A percentile compares a stretch with the other conserved stretches of the same genome.
Conservation (phyloP, 345 rosid genomes). For the Atalantia buxifolia region DNA sequence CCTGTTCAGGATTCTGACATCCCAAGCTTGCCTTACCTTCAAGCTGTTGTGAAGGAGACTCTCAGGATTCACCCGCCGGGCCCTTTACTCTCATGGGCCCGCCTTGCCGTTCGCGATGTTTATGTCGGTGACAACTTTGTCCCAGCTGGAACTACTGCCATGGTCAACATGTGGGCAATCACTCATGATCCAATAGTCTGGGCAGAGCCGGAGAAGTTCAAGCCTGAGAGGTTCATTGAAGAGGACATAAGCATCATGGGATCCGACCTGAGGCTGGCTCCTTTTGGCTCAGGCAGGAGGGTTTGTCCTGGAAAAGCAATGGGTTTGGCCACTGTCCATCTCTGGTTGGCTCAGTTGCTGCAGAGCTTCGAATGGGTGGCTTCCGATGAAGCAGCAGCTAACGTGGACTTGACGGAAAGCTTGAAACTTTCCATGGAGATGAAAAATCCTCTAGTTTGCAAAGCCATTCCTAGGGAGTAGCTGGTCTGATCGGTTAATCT, state of each 20-base stretch:
- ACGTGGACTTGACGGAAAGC: conserved; percentile 44
- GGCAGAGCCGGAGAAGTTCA: conserved; percentile 47
- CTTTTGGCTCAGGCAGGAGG: conserved; percentile 67
- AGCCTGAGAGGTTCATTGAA: conserved; percentile 41
- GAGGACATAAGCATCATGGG: conserved; percentile 52
- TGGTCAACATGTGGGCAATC: conserved; percentile 95
- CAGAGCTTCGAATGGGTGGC: conserved; percentile 48
- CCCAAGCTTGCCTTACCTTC: conserved; percentile 51
- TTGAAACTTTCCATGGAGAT: conserved; percentile 65
- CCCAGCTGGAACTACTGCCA: conserved; percentile 80
- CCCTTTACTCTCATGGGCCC: conserved; percentile 85
- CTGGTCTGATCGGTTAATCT: not conserved
- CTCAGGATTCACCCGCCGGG: conserved; percentile 83
- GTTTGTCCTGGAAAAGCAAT: conserved; percentile 69
- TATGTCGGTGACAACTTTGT: conserved; percentile 42
- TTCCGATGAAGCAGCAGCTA: conserved; percentile 10
- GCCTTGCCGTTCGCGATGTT: conserved; percentile 65
- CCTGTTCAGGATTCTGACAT: conserved; percentile 55
- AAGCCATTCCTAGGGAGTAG: conserved; percentile 39
- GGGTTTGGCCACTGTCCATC: conserved; percentile 56
- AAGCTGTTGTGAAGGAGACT: conserved; percentile 73
- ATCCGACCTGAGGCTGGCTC: conserved; percentile 63
- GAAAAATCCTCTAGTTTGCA: conserved; percentile 54
- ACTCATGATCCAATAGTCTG: conserved; percentile 59
- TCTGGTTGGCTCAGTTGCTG: conserved; percentile 60